These are phyloP conservation scores for Entomortierella beljakovae DNA, from an alignment of 192 early-diverging fungal genomes.

Conservation along the genomic window DNA sequence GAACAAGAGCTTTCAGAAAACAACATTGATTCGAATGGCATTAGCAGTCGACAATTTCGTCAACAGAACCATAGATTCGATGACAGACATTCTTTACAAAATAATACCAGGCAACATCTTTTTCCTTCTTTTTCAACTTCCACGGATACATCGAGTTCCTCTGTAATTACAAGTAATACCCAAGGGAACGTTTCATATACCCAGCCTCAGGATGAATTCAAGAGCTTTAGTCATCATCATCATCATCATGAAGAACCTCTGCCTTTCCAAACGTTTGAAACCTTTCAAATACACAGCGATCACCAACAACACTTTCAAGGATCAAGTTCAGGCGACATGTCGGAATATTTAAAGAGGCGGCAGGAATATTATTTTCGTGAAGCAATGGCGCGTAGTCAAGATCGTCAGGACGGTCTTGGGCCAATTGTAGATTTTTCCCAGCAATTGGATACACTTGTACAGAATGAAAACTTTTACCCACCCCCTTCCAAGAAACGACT, in stretches of 20 bases:
- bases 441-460: neutral
- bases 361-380: slow-evolving; percentile 45
- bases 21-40: slow-evolving; percentile 12
- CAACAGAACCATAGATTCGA: slow-evolving; percentile 3
- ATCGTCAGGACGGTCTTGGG: slow-evolving; percentile 38
- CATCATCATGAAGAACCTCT: neutral
- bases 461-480: neutral
- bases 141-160: neutral
- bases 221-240: slow-evolving; percentile 1
- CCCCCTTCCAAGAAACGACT: neutral
- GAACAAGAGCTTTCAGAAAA: slow-evolving; percentile 41
- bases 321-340: slow-evolving; percentile 1
- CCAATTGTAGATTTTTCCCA: slow-evolving; percentile 41
- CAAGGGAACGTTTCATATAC: neutral
- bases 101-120: slow-evolving; percentile 10
- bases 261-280: neutral
- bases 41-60: slow-evolving; percentile 8
- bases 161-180: neutral
- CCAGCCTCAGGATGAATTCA: slow-evolving; percentile 27
- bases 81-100: neutral
- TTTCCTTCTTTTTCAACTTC: slow-evolving; percentile 16
- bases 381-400: slow-evolving; percentile 25
- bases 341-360: slow-evolving; percentile 31
- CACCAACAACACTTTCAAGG: neutral
- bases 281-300: neutral